phyloP scores from a whole-genome alignment of 176 grass and related monocot genomes.

The Neostapfia colusana region DNA sequence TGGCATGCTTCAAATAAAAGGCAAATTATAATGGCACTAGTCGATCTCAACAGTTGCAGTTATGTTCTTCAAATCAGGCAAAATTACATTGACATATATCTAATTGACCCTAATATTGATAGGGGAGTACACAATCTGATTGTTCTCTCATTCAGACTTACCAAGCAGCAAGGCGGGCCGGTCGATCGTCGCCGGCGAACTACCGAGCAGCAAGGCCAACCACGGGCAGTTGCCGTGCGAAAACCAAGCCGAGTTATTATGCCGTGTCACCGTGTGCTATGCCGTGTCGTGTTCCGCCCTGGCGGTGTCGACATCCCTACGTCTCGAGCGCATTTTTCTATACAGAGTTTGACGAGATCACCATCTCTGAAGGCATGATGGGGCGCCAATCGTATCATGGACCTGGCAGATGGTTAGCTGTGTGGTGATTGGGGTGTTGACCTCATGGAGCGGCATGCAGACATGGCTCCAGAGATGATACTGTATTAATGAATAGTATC shows the following conservation, averaged over 20 bases:
- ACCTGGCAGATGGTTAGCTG: neutral
- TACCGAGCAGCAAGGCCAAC: neutral
- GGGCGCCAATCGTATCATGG: neutral
- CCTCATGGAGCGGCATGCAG: neutral
- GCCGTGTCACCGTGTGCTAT: neutral
- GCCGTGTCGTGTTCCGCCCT: neutral
- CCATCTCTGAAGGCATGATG: neutral
- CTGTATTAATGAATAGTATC: neutral
- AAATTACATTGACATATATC: no score
- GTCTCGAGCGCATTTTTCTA: neutral
- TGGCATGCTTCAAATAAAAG: no score
- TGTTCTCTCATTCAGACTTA: neutral
- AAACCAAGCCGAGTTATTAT: neutral
- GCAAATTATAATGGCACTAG: no score
- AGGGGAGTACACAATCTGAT: neutral
- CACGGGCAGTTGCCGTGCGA: neutral
- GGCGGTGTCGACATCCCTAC: slow-evolving; percentile 33
- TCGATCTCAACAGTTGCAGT: no score
- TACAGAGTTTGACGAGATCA: neutral
- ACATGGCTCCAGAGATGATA: neutral
- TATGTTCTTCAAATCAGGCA: no score
- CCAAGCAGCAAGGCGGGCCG: no score
- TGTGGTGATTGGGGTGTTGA: neutral
- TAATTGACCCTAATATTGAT: no score
- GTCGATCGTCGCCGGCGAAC: no score